Percentiles rank a stretch among this genome's conserved stretches.
These are phyloP conservation scores for Trypanosoma brucei DNA, from an alignment of 208 protist genomes.

Conservation along the genomic window DNA sequence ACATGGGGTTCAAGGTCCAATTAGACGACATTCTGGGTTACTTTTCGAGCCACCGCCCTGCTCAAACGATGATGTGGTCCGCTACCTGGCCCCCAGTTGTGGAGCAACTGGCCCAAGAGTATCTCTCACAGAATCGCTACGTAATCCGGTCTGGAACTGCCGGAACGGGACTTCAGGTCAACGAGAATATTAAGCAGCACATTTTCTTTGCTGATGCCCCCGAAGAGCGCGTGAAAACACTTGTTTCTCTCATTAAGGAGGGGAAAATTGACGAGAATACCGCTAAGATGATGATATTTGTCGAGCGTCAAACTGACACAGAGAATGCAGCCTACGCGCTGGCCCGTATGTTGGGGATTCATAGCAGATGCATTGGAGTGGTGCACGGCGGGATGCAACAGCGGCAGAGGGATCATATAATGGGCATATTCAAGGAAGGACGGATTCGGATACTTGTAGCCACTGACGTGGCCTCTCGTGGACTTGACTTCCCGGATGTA, in stretches of 20 bases:
- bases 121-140: slow-evolving; percentile 75
- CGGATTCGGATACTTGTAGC: slow-evolving; percentile 88
- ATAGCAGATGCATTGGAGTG: slow-evolving; percentile 63
- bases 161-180: slow-evolving; percentile 77
- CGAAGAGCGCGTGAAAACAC: slow-evolving; percentile 56
- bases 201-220: slow-evolving; percentile 59
- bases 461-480: slow-evolving; percentile 92
- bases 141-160: slow-evolving; percentile 84
- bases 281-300: slow-evolving; percentile 89
- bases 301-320: slow-evolving; percentile 87
- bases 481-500: slow-evolving; percentile 93
- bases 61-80: slow-evolving; percentile 97
- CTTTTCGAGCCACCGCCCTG: slow-evolving; percentile 31
- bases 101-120: slow-evolving; percentile 74
- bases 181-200: slow-evolving; percentile 79
- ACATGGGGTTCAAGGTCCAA: slow-evolving; percentile 92
- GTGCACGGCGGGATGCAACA: slow-evolving; percentile 95
- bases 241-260: slow-evolving; percentile 65
- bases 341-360: slow-evolving; percentile 60
- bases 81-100: slow-evolving; percentile 91
- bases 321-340: slow-evolving; percentile 61
- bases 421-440: slow-evolving; percentile 87
- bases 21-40: slow-evolving; percentile 94
- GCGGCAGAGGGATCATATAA: slow-evolving; percentile 81
- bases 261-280: slow-evolving; percentile 83